A percentile compares a stretch with the other conserved stretches of the same genome.
phyloP scores from a whole-genome alignment of 768 basidiomycete genomes.

The Trametes meyenii region DNA sequence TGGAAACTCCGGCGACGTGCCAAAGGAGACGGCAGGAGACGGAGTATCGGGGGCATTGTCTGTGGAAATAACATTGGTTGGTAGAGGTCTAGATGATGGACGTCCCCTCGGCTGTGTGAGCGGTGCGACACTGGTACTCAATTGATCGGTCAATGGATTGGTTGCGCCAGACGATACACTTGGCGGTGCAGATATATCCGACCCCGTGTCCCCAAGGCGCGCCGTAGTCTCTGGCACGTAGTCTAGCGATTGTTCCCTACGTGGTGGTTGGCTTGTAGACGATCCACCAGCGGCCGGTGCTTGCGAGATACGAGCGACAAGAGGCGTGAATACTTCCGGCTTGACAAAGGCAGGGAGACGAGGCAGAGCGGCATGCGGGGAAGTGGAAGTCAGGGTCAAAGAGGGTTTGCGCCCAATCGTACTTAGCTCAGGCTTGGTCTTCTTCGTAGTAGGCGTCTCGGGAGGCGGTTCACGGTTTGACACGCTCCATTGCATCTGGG shows the following conservation, averaged over 20 bases:
- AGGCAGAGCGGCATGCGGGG: background rate
- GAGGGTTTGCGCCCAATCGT: background rate
- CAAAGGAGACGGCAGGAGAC: conserved; percentile 2
- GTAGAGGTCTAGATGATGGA: background rate
- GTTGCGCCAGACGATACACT: background rate
- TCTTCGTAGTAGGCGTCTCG: background rate
- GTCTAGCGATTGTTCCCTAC: conserved; percentile 7
- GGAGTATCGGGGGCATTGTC: background rate
- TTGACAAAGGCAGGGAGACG: background rate
- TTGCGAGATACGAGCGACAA: background rate
- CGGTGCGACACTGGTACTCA: background rate
- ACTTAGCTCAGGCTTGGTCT: conserved; percentile 1
- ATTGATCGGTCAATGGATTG: background rate
- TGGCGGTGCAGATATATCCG: background rate
- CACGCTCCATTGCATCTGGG: background rate
- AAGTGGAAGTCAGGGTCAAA: background rate
- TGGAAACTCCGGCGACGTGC: background rate
- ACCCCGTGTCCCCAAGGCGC: too few species aligned
- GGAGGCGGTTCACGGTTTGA: background rate
- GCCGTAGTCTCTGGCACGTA: conserved; percentile 1
- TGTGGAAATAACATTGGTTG: background rate
- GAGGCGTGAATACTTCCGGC: background rate
- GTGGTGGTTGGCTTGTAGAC: background rate
- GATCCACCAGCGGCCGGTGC: background rate
- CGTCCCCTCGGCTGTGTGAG: background rate